phyloP scores from a whole-genome alignment of 164 flowering plant species.

The Kalanchoe fedtschenkoi region DNA sequence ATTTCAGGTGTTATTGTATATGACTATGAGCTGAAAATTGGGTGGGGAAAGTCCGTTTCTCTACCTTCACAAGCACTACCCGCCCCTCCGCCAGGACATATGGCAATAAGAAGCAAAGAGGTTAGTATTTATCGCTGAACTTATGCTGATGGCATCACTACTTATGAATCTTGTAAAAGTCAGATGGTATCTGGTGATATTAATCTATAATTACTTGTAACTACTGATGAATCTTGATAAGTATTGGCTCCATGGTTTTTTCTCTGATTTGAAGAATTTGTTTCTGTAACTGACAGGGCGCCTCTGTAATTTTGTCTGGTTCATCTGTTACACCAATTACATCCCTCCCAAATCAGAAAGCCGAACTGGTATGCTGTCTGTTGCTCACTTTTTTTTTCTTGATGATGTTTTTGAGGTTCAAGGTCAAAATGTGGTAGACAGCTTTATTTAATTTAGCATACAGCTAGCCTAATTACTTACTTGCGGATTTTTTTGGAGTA shows the following conservation, averaged over 20 bases:
- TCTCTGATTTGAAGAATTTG: too few relatives aligned
- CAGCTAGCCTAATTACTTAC: too few relatives aligned
- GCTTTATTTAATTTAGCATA: too few relatives aligned
- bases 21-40: conserved; percentile 94
- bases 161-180: too few relatives aligned
- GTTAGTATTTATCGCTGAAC: too few relatives aligned
- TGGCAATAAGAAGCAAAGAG: conserved; percentile 99
- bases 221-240: too few relatives aligned
- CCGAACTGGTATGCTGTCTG: conserved; percentile 65
- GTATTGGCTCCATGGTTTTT: too few relatives aligned
- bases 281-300: conserved; percentile 61
- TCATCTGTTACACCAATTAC: conserved; percentile 93
- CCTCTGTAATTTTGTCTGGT: conserved; percentile 85
- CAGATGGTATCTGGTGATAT: not conserved
- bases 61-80: conserved; percentile 97
- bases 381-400: not conserved
- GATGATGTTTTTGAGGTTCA: too few relatives aligned
- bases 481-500: too few relatives aligned
- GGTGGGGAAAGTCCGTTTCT: conserved; percentile 99
- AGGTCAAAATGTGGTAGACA: too few relatives aligned
- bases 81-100: conserved; percentile 99
- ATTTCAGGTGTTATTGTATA: conserved; percentile 96
- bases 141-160: too few relatives aligned
- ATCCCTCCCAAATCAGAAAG: conserved; percentile 70
- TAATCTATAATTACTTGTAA: too few relatives aligned